phyloP scores from a whole-genome alignment of 331 rosid species.

The Malus hybrid region DNA sequence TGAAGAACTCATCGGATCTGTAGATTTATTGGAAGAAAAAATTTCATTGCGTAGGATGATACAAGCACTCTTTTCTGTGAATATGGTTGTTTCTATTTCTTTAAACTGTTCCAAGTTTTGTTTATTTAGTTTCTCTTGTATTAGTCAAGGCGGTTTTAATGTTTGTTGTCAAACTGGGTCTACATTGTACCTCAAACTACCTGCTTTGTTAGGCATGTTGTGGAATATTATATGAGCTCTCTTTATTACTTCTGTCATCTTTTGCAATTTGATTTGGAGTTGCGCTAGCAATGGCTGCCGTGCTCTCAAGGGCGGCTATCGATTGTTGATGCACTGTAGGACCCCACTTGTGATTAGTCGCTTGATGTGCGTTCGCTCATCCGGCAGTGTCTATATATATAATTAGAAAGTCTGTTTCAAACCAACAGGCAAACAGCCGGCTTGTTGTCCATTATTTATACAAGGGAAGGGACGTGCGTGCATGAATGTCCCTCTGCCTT shows the following conservation, averaged over 20 bases:
- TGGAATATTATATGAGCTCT: background rate
- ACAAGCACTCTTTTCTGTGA: background rate
- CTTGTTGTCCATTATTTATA: background rate
- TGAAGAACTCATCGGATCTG: slow-evolving; percentile 1
- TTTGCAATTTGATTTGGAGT: background rate
- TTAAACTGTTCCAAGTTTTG: slow-evolving; percentile 10
- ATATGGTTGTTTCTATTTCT: background rate
- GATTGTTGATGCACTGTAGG: background rate
- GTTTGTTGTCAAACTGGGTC: background rate
- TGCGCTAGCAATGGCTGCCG: background rate
- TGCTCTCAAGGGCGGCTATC: background rate
- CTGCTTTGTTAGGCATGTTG: background rate
- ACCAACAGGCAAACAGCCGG: background rate
- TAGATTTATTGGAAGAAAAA: slow-evolving; percentile 17
- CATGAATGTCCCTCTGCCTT: background rate
- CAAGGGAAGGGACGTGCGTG: background rate
- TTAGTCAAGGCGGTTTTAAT: background rate
- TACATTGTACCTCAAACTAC: background rate
- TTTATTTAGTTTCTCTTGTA: background rate
- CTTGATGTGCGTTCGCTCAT: background rate
- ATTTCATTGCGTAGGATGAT: slow-evolving; percentile 4
- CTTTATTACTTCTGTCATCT: background rate
- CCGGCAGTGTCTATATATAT: background rate
- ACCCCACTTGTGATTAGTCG: background rate
- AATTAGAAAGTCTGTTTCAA: background rate